Percentiles rank a stretch among this genome's conserved stretches.
These are phyloP conservation scores for Clitoria ternatea DNA, from an alignment of 306 rosid genomes.

Conservation along the genomic window DNA sequence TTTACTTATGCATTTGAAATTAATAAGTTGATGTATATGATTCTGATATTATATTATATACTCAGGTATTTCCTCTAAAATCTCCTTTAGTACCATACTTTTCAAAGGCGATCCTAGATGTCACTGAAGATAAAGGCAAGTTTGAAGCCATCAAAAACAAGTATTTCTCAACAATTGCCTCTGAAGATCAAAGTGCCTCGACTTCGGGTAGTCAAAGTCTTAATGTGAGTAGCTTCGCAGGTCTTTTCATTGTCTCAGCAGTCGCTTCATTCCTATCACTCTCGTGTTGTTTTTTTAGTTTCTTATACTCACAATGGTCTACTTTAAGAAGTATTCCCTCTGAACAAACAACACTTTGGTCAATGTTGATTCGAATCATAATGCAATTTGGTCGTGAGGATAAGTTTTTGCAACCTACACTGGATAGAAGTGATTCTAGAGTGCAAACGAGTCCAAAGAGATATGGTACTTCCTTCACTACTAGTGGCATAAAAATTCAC, in stretches of 20 bases:
- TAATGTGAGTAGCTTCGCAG: slow-evolving; percentile 26
- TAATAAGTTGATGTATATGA: no score
- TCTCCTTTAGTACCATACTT: slow-evolving; percentile 38
- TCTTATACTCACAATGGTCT: neutral
- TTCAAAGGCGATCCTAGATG: slow-evolving; percentile 44
- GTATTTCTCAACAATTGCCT: neutral
- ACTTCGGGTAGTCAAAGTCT: slow-evolving; percentile 23
- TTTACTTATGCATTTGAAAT: no score
- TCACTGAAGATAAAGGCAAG: slow-evolving; percentile 26
- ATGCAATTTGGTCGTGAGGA: slow-evolving; percentile 18
- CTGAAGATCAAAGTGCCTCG: slow-evolving; percentile 12
- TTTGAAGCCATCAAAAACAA: slow-evolving; percentile 14
- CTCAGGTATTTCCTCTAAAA: slow-evolving; percentile 39
- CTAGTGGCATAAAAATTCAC: neutral
- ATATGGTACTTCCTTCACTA: neutral
- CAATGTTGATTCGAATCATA: neutral
- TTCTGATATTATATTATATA: no score
- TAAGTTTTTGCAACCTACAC: neutral
- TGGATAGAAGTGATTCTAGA: neutral
- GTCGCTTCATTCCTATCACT: slow-evolving; percentile 1
- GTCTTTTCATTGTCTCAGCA: slow-evolving; percentile 35
- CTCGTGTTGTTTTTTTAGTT: neutral
- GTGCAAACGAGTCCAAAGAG: neutral
- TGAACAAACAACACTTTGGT: neutral
- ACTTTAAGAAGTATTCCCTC: neutral